Percentiles rank a stretch among this genome's conserved stretches.
Evolutionary conservation across 768 basidiomycete genomes (phyloP).

Genomic region (Coprinopsis cinerea): DNA sequence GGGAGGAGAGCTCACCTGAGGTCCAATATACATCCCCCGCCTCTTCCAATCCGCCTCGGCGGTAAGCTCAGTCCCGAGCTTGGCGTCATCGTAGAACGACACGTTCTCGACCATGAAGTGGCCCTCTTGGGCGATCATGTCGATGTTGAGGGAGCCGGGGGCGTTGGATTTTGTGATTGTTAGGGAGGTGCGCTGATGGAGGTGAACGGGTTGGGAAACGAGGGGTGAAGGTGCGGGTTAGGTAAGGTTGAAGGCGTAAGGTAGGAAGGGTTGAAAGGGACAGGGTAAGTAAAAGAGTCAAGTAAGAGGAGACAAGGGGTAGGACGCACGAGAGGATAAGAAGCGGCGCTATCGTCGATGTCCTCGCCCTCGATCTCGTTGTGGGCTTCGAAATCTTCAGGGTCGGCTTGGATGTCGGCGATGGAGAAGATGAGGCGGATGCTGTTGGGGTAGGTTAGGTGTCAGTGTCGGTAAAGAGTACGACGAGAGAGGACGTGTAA

Average conservation of each 20-base stretch:
- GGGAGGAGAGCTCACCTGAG: conserved; percentile 47
- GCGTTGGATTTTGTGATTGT: no score
- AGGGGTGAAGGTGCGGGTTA: no score
- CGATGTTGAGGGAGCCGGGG: conserved; percentile 70
- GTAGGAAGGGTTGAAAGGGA: no score
- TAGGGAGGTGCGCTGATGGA: no score
- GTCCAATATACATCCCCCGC: conserved; percentile 88
- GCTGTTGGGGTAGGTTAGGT: conserved; percentile 45
- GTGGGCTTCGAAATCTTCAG: conserved; percentile 27
- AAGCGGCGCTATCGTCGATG: conserved; percentile 21
- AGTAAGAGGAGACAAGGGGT: neutral
- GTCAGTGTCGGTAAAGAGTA: conserved; percentile 5
- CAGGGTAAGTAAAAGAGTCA: no score
- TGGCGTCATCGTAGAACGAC: conserved; percentile 72
- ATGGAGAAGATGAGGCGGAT: conserved; percentile 91
- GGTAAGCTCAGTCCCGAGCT: conserved; percentile 68
- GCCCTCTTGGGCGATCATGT: conserved; percentile 75
- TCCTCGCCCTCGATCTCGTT: conserved; percentile 22
- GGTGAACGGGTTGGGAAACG: no score
- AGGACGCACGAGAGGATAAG: conserved; percentile 14
- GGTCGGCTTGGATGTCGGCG: conserved; percentile 65
- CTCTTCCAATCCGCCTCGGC: conserved; percentile 94
- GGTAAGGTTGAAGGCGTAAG: no score
- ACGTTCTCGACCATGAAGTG: conserved; percentile 85
- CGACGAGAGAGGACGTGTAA: no score